Base-by-base conservation (phyloP, 345 rosid genomes). In the Erucastrum elatum region DNA sequence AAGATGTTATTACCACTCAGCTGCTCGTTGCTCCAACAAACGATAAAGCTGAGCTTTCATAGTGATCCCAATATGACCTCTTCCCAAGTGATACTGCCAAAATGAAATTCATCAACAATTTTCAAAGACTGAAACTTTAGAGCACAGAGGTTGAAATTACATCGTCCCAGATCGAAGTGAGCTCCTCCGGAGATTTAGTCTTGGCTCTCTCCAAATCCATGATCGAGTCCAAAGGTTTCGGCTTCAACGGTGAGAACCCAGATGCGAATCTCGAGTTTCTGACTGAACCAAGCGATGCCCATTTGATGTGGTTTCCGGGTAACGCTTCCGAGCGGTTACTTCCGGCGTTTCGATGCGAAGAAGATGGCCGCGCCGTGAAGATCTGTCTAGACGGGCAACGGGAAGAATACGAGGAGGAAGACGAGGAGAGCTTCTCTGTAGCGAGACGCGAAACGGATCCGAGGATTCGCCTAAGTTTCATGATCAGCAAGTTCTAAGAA, bases 161-260 rank as follows among this genome's bases (percentile, higher is more conserved):
- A 82, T 93, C 97, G 62, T 93, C 96, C 98, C 98, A 93, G 71
- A 85, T 80, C 1, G 96, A 87, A 77, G 91, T 87, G 68, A 95
- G 97, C 55, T 89, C 99, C 77, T 91, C 92, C 1, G 97, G 71
- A 1, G 97, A 89, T 64, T 88, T 83, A 6, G 66, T 69, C 83
- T 86, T 89, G 34, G 92, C 91, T 81, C 93, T 87, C 58, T 78
- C 87, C 21, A 91, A 73, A 85, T 93, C 99, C 90, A 95, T 86
- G 75, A 93, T 89, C 27, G 98, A 89, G 75, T 93, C 90, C 85
- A 95, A 85, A 2, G 98, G 89, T 83, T 95, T 95, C 6, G 78
- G 93, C 85, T 95, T 76, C 81, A 95, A 76, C 1, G 99, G 98
- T 61, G 88, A 64, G 83, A 91, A 93, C 66, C 98, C 98, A 79